These are phyloP conservation scores for Xylaria acuta DNA, from an alignment of 495 filamentous ascomycete species.

Conservation along the genomic window DNA sequence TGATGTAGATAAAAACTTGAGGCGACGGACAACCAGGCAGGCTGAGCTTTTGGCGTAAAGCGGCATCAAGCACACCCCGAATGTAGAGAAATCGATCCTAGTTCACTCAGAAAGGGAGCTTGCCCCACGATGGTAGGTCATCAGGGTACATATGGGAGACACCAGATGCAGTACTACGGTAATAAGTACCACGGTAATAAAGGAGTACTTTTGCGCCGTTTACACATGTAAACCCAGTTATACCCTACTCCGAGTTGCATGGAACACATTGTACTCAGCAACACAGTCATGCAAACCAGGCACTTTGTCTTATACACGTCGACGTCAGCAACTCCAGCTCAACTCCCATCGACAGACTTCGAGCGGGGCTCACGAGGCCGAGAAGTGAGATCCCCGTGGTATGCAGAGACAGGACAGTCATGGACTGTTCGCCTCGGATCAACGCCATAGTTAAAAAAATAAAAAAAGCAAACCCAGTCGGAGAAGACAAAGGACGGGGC, in stretches of 20 bases:
- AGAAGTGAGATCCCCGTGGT: not conserved
- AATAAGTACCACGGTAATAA: not conserved
- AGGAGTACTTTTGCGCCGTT: not conserved
- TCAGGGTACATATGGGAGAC: not conserved
- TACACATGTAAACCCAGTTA: constrained; percentile 5
- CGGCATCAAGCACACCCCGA: not conserved
- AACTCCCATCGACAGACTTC: not conserved
- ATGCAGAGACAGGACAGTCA: not conserved
- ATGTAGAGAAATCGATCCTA: not conserved
- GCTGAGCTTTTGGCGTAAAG: not conserved
- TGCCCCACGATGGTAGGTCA: not conserved
- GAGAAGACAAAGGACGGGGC: not conserved
- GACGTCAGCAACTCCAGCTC: not conserved
- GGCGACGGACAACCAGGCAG: not conserved
- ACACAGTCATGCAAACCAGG: constrained; percentile 7
- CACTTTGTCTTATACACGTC: constrained; percentile 1
- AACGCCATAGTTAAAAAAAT: not conserved
- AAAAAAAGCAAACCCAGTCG: not conserved
- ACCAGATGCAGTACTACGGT: not conserved
- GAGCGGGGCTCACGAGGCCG: not conserved
- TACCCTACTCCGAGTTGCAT: not conserved
- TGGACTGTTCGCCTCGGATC: not conserved
- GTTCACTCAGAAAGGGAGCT: not conserved
- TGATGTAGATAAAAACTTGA: not conserved
- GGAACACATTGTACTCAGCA: constrained; percentile 11